phyloP scores from a whole-genome alignment of 345 rosid species.

The Sisymbrium altissimum region DNA sequence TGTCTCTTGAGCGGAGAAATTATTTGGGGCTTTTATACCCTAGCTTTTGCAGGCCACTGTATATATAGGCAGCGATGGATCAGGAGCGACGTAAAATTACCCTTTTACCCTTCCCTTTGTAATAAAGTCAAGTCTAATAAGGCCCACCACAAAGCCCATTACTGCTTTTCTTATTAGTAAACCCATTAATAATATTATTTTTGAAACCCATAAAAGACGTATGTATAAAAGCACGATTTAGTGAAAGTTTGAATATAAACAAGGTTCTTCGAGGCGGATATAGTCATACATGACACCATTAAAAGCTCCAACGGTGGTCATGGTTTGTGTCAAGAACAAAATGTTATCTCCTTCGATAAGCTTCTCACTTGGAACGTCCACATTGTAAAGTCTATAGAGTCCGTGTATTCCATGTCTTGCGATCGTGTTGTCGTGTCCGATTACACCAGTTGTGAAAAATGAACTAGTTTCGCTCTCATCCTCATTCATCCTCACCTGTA shows the following conservation, averaged over 20 bases:
- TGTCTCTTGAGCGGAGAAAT: conserved; percentile 49
- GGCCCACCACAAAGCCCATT: conserved; percentile 5
- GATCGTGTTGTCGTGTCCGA: conserved; percentile 75
- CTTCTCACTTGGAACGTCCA: conserved; percentile 46
- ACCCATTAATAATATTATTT: not conserved
- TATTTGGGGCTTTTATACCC: conserved; percentile 76
- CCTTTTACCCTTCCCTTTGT: not conserved
- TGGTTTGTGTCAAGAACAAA: conserved; percentile 56
- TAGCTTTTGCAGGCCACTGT: conserved; percentile 60
- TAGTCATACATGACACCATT: conserved; percentile 91
- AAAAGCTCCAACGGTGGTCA: conserved; percentile 52
- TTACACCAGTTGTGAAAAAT: conserved; percentile 56
- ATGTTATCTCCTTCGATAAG: conserved; percentile 62
- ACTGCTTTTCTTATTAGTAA: not conserved
- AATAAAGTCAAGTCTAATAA: not conserved
- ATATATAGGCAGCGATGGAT: conserved; percentile 56
- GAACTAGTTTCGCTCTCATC: conserved; percentile 28
- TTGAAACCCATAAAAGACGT: not conserved
- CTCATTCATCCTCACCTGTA: conserved; percentile 46
- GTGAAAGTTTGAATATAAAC: conserved; percentile 5
- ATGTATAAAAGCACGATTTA: not conserved
- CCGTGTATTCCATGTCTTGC: conserved; percentile 92
- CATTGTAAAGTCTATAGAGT: conserved; percentile 58
- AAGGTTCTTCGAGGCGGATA: conserved; percentile 79
- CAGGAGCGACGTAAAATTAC: not conserved